A percentile compares a stretch with the other conserved stretches of the same genome.
Evolutionary conservation across 2,329 filamentous ascomycete species (phyloP).

Genomic region (Fusarium devonianum): DNA sequence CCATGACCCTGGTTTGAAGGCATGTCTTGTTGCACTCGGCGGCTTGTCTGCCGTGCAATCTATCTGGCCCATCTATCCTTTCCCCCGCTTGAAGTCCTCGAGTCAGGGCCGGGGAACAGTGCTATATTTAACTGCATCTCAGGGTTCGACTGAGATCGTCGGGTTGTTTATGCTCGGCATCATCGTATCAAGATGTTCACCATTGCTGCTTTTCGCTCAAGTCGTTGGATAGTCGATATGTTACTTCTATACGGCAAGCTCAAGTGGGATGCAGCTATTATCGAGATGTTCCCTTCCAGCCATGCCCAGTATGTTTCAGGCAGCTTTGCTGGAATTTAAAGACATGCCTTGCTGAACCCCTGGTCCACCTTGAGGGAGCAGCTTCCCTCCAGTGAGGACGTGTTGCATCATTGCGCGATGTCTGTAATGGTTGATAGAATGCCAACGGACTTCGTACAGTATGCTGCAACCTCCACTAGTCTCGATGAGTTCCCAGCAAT

Average conservation of each 20-base stretch:
- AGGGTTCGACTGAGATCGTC: conserved; percentile 4
- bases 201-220: too few species aligned
- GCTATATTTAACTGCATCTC: background rate
- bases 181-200: too few species aligned
- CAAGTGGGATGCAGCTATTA: background rate
- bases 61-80: conserved; percentile 6
- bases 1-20: background rate
- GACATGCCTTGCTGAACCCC: background rate
- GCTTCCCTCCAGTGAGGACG: background rate
- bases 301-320: background rate
- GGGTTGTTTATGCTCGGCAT: conserved; percentile 4
- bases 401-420: background rate
- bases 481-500: background rate
- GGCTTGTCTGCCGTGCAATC: conserved; percentile 7
- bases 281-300: conserved; percentile 1
- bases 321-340: background rate
- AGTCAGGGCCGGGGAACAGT: background rate
- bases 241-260: background rate
- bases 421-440: background rate
- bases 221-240: background rate
- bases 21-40: background rate
- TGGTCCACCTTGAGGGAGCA: background rate
- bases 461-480: background rate
- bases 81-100: conserved; percentile 6
- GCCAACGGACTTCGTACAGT: background rate